Conservation (phyloP, 257 asterid genomes). For the Nemophila menziesii region DNA sequence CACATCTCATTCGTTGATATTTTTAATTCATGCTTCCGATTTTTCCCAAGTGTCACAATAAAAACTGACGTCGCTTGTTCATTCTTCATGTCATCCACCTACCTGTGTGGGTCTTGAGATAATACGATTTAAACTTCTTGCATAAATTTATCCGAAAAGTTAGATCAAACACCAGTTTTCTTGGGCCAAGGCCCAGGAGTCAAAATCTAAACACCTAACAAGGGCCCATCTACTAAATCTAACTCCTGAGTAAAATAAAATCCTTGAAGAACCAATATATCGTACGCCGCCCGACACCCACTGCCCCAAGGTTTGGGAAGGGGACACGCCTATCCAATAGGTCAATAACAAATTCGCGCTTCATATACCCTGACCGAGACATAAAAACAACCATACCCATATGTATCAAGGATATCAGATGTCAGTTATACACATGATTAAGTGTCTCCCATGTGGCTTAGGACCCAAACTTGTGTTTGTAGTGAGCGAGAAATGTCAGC, state of each 20-base stretch:
- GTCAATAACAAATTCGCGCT: too few species aligned
- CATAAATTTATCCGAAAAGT: slow-evolving; percentile 60
- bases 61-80: slow-evolving; percentile 83
- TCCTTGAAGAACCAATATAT: too few species aligned
- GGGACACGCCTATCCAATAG: too few species aligned
- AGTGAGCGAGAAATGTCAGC: too few species aligned
- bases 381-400: too few species aligned
- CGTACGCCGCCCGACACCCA: too few species aligned
- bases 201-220: slow-evolving; percentile 66
- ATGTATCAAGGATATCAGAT: too few species aligned
- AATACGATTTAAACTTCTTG: slow-evolving; percentile 59
- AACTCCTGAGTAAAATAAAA: slow-evolving; percentile 41
- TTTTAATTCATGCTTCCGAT: slow-evolving; percentile 71
- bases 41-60: slow-evolving; percentile 59
- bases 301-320: too few species aligned
- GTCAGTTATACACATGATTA: too few species aligned
- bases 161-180: slow-evolving; percentile 49
- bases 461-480: too few species aligned
- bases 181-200: slow-evolving; percentile 91
- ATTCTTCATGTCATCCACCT: slow-evolving; percentile 86
- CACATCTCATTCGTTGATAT: slow-evolving; percentile 88
- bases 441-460: too few species aligned
- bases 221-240: slow-evolving; percentile 53
- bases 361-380: too few species aligned
- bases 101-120: slow-evolving; percentile 69